These are phyloP conservation scores for Gossypium davidsonii DNA, from an alignment of 441 rosid species.

Conservation along the genomic window DNA sequence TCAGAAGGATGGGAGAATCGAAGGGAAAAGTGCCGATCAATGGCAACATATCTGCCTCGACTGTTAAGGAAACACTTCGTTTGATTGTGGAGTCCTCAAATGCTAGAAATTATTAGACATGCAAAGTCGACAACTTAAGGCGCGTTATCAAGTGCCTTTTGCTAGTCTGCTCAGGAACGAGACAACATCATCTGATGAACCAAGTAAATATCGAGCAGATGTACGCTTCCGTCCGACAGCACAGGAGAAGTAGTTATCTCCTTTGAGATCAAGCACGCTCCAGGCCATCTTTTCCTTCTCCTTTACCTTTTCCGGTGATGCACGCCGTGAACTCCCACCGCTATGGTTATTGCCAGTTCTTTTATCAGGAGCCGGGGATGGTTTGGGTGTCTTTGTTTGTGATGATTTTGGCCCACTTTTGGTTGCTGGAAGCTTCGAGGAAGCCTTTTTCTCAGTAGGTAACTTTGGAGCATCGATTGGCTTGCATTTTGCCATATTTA, in stretches of 20 bases:
- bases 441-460: slow-evolving; percentile 51
- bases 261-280: slow-evolving; percentile 97
- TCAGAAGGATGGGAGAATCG: neutral
- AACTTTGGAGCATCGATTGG: slow-evolving; percentile 47
- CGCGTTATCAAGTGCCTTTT: slow-evolving; percentile 20
- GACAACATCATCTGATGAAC: slow-evolving; percentile 81
- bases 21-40: neutral
- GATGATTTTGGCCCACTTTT: slow-evolving; percentile 57
- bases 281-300: slow-evolving; percentile 63
- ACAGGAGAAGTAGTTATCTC: slow-evolving; percentile 93
- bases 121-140: neutral
- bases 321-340: slow-evolving; percentile 37
- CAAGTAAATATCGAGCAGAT: slow-evolving; percentile 64
- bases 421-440: slow-evolving; percentile 48
- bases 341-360: slow-evolving; percentile 35
- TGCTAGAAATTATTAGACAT: neutral
- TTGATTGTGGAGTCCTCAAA: neutral
- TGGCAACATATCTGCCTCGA: neutral
- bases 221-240: slow-evolving; percentile 88
- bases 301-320: slow-evolving; percentile 46
- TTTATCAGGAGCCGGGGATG: slow-evolving; percentile 46
- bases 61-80: neutral
- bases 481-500: slow-evolving; percentile 44
- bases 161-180: slow-evolving; percentile 66
- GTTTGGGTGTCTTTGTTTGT: slow-evolving; percentile 44